Percentiles rank a stretch among this genome's conserved stretches.
Conservation (phyloP, 1,284 basidiomycete genomes). For the Boletus mariae region DNA sequence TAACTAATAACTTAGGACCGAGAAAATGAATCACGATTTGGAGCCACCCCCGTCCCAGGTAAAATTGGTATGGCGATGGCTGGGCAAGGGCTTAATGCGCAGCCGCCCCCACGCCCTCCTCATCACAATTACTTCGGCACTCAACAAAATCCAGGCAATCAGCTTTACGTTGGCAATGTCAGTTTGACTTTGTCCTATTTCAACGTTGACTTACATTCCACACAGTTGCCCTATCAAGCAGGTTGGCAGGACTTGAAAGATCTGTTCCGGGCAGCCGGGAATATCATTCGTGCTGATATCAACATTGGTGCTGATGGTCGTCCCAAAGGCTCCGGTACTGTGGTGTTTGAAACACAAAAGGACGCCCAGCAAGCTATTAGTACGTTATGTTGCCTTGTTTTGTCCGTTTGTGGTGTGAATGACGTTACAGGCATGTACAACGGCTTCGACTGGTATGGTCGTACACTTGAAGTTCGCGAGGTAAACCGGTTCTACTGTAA, state of each 20-base stretch:
- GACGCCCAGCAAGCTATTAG: conserved; percentile 91
- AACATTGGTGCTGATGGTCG: conserved; percentile 89
- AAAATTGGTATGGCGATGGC: conserved; percentile 92
- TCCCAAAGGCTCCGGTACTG: conserved; percentile 92
- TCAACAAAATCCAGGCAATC: conserved; percentile 71
- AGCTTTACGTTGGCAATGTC: conserved; percentile 91
- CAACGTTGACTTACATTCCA: conserved; percentile 6
- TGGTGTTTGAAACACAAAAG: conserved; percentile 88
- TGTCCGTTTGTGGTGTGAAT: conserved; percentile 5
- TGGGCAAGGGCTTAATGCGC: conserved; percentile 70
- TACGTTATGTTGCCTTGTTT: conserved; percentile 37
- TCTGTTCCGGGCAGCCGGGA: conserved; percentile 91
- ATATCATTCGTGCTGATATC: conserved; percentile 92
- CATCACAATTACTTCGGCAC: conserved; percentile 69
- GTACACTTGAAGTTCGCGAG: conserved; percentile 89
- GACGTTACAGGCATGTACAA: conserved; percentile 77
- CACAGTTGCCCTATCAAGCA: conserved; percentile 87
- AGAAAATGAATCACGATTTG: conserved; percentile 92
- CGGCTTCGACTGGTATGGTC: conserved; percentile 92
- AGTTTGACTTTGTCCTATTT: conserved; percentile 26
- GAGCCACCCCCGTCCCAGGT: conserved; percentile 87
- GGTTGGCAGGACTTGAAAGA: conserved; percentile 99
- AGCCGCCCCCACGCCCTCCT: conserved; percentile 69
- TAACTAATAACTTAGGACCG: conserved; percentile 69
- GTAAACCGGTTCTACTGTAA: conserved; percentile 39